Evolutionary conservation across 78 protist species (phyloP).

Genomic region (Speleostelium caveatum): DNA sequence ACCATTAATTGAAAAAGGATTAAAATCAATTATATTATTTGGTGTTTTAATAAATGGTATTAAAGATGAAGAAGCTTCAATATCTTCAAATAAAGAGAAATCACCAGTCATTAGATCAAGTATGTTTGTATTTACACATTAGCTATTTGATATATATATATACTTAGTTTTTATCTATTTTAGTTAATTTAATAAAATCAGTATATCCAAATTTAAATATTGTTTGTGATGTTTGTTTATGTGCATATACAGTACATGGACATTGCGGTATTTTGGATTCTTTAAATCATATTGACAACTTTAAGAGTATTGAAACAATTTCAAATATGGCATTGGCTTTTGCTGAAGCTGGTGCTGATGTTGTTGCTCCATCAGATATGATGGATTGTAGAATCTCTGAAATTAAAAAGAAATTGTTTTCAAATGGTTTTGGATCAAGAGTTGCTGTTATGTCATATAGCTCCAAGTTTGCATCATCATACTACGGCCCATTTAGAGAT

Average conservation of each 20-base stretch:
- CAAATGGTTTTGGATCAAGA: slow-evolving; percentile 12
- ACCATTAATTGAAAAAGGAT: slow-evolving; percentile 88
- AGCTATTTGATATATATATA: neutral
- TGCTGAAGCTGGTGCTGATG: slow-evolving; percentile 91
- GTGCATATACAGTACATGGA: slow-evolving; percentile 89
- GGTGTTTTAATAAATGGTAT: slow-evolving; percentile 79
- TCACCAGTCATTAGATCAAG: slow-evolving; percentile 71
- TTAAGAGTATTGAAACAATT: slow-evolving; percentile 48
- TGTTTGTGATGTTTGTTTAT: slow-evolving; percentile 88
- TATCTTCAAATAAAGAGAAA: slow-evolving; percentile 16
- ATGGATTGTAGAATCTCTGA: slow-evolving; percentile 92
- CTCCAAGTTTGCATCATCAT: slow-evolving; percentile 92
- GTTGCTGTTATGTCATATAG: slow-evolving; percentile 89
- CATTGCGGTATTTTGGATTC: slow-evolving; percentile 85
- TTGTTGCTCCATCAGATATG: slow-evolving; percentile 97
- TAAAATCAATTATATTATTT: slow-evolving; percentile 83
- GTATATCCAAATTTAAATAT: slow-evolving; percentile 72
- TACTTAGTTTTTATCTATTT: neutral
- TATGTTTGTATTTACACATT: no score
- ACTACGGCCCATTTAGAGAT: slow-evolving; percentile 96
- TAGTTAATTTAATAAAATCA: slow-evolving; percentile 16
- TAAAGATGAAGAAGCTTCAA: slow-evolving; percentile 54
- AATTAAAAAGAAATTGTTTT: slow-evolving; percentile 61
- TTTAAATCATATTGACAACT: slow-evolving; percentile 73
- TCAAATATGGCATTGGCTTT: slow-evolving; percentile 77